These are phyloP conservation scores for Penicillium sp. DNA, from an alignment of 2,329 filamentous ascomycete species.

Conservation along the genomic window DNA sequence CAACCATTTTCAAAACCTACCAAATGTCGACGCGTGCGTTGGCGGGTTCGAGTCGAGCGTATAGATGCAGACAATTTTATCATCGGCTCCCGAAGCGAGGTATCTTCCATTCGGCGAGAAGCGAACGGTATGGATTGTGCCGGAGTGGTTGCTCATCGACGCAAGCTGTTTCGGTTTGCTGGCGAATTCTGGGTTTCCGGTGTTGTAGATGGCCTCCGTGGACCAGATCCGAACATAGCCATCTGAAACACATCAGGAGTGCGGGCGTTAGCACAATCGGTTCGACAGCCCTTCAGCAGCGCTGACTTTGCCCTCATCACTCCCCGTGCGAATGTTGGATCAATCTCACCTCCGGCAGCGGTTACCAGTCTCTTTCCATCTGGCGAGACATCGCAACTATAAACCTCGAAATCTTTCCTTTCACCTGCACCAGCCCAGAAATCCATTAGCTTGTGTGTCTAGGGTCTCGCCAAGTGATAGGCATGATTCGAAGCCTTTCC, in stretches of 20 bases:
- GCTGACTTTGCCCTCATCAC: not conserved
- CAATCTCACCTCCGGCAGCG: conserved; percentile 74
- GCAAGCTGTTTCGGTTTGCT: conserved; percentile 87
- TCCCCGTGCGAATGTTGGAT: not conserved
- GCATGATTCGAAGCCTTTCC: no score
- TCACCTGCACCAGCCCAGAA: conserved; percentile 59
- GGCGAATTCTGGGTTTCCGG: conserved; percentile 66
- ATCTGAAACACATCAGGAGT: conserved; percentile 52
- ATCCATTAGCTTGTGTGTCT: not conserved
- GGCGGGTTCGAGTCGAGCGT: conserved; percentile 80
- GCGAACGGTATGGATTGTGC: conserved; percentile 93
- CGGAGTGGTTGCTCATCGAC: conserved; percentile 97
- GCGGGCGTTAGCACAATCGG: not conserved
- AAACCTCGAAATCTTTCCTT: conserved; percentile 97
- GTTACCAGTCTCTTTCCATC: conserved; percentile 90
- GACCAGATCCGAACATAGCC: conserved; percentile 98
- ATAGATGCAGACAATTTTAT: conserved; percentile 98
- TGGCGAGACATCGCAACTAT: conserved; percentile 94
- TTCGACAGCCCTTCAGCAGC: not conserved
- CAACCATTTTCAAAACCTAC: no score
- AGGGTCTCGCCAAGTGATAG: no score
- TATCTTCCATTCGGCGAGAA: conserved; percentile 96
- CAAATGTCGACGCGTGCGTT: conserved; percentile 72
- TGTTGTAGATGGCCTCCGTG: conserved; percentile 85
- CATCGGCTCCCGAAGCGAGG: conserved; percentile 92